These are phyloP conservation scores for Botryotinia globosa DNA, from an alignment of 2,329 filamentous ascomycete species.

Conservation along the genomic window DNA sequence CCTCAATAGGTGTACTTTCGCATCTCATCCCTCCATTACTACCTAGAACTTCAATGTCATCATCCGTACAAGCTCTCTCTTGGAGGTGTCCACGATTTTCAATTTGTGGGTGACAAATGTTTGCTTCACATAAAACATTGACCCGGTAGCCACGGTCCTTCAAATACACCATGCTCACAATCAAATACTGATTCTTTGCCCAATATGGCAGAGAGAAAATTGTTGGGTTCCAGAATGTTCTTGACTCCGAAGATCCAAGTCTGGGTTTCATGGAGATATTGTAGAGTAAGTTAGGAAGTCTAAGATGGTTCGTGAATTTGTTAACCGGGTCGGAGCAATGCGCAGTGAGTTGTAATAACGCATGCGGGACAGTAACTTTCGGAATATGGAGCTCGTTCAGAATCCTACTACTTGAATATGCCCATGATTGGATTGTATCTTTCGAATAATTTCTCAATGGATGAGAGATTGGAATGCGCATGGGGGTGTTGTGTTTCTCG, in stretches of 20 bases:
- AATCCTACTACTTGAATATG: not conserved
- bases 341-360: conserved; percentile 23
- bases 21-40: conserved; percentile 40
- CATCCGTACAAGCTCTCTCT: conserved; percentile 36
- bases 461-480: conserved; percentile 19
- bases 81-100: conserved; percentile 23
- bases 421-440: not conserved
- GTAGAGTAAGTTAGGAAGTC: conserved; percentile 37
- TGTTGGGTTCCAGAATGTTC: conserved; percentile 42
- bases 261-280: conserved; percentile 40
- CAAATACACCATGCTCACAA: conserved; percentile 40
- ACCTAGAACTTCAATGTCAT: conserved; percentile 39
- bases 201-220: conserved; percentile 42
- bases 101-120: conserved; percentile 37
- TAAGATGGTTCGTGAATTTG: conserved; percentile 39
- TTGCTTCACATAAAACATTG: conserved; percentile 43
- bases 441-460: conserved; percentile 20
- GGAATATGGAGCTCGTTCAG: not conserved
- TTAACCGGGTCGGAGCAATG: conserved; percentile 33
- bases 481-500: not conserved
- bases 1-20: conserved; percentile 34
- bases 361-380: conserved; percentile 17
- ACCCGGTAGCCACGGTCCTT: conserved; percentile 40
- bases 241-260: conserved; percentile 26
- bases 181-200: conserved; percentile 41